Base-by-base conservation (phyloP, 345 rosid species). In the Psidium guajava region DNA sequence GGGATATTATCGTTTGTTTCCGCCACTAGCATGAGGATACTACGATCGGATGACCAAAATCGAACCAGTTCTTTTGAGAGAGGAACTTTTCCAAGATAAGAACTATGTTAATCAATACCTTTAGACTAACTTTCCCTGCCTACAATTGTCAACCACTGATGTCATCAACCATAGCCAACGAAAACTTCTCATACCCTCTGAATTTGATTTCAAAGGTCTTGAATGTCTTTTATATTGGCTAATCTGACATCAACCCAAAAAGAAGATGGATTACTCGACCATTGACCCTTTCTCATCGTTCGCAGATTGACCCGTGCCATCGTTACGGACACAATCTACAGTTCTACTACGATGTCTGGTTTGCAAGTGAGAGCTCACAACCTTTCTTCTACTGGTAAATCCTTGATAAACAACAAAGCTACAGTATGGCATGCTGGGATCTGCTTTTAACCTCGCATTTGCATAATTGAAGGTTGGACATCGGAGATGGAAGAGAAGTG, bases 251-350 rank as follows among this genome's bases (percentile, higher is more conserved):
- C 80, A 4, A 36, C 9, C 13, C 16, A 64, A 5, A 15, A 28
- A 64, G 47, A 42, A 12, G 47, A 20, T 18, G 47, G 47, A 69
- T 36, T 69, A 18, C 20, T 20, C 5, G 36, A 32, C 47, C 47
- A 4, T 32, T 36, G 77, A 36, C 20, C 77, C 50, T 18, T 57
- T 81, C 18, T 77, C 7, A 15, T 27, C 36, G 21, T 87, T 51
- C 58, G 83, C 87, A 96, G 98, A 96, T 96, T 83, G 98, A 96
- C 82, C 96, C 98, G 53, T 90, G 94, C 42, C 98, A 96, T 88
- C 91, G 98, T 24, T 95, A 96, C 82, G 98, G 98, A n/a, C 93
- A 92, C 87, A 96, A 95, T 74, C 89, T 96, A 52, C 95, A 92
- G 84, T 84, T 90, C 8, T 96, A 96, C 69, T 95, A 93, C 83